Evolutionary conservation across 139 green algal species (phyloP).

Genomic region (Penium margaritaceum): DNA sequence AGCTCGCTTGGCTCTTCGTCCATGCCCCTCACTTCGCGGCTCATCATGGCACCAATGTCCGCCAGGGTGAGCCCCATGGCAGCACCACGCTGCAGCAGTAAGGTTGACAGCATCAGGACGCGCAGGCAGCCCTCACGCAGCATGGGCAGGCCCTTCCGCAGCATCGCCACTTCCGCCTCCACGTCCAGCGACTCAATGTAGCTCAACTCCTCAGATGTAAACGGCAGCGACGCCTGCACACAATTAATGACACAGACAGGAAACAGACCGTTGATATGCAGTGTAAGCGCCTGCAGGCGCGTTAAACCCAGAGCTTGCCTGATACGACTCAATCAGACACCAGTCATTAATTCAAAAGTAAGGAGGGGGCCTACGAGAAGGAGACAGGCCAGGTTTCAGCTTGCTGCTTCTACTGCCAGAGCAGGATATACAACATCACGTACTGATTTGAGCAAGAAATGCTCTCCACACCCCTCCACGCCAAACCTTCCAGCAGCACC

Average conservation of each 20-base stretch:
- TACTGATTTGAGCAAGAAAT: no score
- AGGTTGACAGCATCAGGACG: constrained; percentile 76
- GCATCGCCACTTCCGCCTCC: constrained; percentile 59
- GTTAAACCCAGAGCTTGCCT: not conserved
- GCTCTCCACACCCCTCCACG: no score
- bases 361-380: not conserved
- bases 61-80: constrained; percentile 69
- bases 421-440: not conserved
- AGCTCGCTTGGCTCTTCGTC: constrained; percentile 22
- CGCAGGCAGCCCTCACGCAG: constrained; percentile 76
- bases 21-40: constrained; percentile 57
- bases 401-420: not conserved
- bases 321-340: not conserved
- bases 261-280: not conserved
- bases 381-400: not conserved
- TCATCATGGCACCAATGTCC: constrained; percentile 78
- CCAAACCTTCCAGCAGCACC: no score
- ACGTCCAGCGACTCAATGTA: constrained; percentile 72
- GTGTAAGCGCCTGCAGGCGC: not conserved
- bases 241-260: not conserved
- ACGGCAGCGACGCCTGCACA: constrained; percentile 60
- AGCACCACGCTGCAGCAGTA: constrained; percentile 72
- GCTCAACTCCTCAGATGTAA: constrained; percentile 65
- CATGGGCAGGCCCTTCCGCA: constrained; percentile 73
- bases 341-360: not conserved